Base-by-base conservation (phyloP, 805 yeast species). In the Tetrapisispora nanseiensis region DNA sequence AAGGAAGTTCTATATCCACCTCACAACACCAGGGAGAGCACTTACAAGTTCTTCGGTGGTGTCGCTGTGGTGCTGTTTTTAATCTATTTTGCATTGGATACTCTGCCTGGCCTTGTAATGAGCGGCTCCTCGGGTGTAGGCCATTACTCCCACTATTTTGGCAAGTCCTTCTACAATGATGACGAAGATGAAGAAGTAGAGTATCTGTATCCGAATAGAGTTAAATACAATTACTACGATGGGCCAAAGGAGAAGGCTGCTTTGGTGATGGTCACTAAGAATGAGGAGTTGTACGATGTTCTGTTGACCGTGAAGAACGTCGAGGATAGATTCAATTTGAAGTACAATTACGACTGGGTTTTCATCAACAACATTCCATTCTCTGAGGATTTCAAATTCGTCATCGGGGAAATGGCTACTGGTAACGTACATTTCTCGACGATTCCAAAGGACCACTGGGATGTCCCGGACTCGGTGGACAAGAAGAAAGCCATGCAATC, bases 341-440 rank as follows among this genome's bases (percentile, higher is more conserved):
- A 82, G 52, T 85, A 77, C 59, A 71, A 73, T 40, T 85, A 85
- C 55, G 92, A 94, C 0, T 85, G 85, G 67, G 84, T 84, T 1
- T 81, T 85, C 45, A 54, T 85, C 23, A 85, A 83, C 54, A 90
- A 85, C 52, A 66, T 64, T 43, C 76, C 76, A 7, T 85, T 85
- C 55, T 62, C 74, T 1, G 71, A 74, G 0, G 57, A 58, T 22
- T 85, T 85, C 66, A 80, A 67, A 53, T 49, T 58, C 9, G 56
- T 56, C 18, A 65, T 82, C 33, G 41, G 48, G 29, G 55, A 57
- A 11, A 55, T 61, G 9, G 73, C 76, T 1, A 66, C 58, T 22
- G 63, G 77, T 0, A 59, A 66, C 24, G 59, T 67, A 29, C 66
- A 62, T 47, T 78, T 75, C 49, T 79, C 72, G 20, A 47, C 18